Evolutionary conservation across 768 basidiomycete genomes (phyloP).

Genomic region (Collybia sp.): DNA sequence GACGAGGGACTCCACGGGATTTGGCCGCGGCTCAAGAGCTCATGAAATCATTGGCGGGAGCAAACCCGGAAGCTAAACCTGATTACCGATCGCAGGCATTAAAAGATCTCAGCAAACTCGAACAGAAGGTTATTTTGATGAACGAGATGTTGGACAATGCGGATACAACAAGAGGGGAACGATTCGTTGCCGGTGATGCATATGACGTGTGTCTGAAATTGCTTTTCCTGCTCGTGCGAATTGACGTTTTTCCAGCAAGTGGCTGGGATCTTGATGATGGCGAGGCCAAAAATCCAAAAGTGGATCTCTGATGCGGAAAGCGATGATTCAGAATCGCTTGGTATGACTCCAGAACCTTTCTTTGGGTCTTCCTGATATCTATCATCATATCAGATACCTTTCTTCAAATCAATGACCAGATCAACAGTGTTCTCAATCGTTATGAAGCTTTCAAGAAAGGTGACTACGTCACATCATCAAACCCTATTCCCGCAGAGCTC

Average conservation of each 20-base stretch:
- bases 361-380: background rate
- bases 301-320: constrained; percentile 95
- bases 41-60: constrained; percentile 94
- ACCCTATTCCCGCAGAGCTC: constrained; percentile 64
- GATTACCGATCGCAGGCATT: constrained; percentile 91
- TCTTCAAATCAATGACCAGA: constrained; percentile 95
- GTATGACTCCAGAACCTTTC: constrained; percentile 34
- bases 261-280: constrained; percentile 70
- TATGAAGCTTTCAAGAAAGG: constrained; percentile 94
- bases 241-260: constrained; percentile 64
- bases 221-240: background rate
- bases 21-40: constrained; percentile 94
- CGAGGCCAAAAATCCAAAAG: constrained; percentile 93
- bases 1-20: constrained; percentile 93
- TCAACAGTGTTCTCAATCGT: constrained; percentile 86
- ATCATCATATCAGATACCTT: constrained; percentile 65
- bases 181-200: constrained; percentile 83
- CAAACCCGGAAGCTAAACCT: constrained; percentile 90
- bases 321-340: constrained; percentile 86
- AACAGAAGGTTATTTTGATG: constrained; percentile 91
- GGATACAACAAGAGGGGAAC: constrained; percentile 64
- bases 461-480: constrained; percentile 67
- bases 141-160: constrained; percentile 98
- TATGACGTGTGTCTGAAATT: constrained; percentile 67
- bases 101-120: constrained; percentile 88